phyloP scores from a whole-genome alignment of 805 yeast species.

The Wickerhamomyces kurtzmanii region DNA sequence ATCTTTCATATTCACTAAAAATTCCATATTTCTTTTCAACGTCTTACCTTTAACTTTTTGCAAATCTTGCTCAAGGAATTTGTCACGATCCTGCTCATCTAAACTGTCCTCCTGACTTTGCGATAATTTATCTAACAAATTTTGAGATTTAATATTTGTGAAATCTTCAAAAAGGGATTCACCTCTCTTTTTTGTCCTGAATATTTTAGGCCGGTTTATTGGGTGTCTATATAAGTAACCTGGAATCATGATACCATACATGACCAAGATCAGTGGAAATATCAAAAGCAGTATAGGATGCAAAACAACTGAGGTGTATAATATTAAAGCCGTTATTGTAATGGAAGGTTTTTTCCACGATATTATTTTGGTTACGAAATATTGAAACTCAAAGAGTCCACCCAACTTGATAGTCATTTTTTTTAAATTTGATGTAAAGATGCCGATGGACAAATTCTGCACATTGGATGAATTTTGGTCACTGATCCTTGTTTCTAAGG shows the following conservation, averaged over 20 bases:
- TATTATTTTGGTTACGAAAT: conserved; percentile 45
- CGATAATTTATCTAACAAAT: conserved; percentile 13
- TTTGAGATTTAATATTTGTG: conserved; percentile 9
- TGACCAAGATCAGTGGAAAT: conserved; percentile 47
- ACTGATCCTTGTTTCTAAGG: conserved; percentile 27
- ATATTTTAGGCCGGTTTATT: conserved; percentile 30
- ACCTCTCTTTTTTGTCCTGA: conserved; percentile 39
- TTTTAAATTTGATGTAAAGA: conserved; percentile 47
- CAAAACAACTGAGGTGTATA: conserved; percentile 58
- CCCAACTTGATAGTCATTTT: conserved; percentile 46
- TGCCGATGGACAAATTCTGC: conserved; percentile 49
- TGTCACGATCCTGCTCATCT: conserved; percentile 5
- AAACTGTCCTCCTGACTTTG: conserved; percentile 6
- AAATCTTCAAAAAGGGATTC: conserved; percentile 38
- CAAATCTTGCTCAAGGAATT: conserved; percentile 1
- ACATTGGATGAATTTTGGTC: conserved; percentile 34
- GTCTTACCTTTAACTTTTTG: conserved; percentile 4
- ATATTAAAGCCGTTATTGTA: conserved; percentile 48
- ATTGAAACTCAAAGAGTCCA: conserved; percentile 48
- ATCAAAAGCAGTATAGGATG: conserved; percentile 62
- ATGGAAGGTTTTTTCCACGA: conserved; percentile 72
- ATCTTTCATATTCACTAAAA: conserved; percentile 57
- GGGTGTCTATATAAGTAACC: conserved; percentile 68
- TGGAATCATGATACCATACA: conserved; percentile 56
- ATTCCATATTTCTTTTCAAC: conserved; percentile 26